Conservation (phyloP, 164 flowering plant genomes). For the Liriodendron chinense region DNA sequence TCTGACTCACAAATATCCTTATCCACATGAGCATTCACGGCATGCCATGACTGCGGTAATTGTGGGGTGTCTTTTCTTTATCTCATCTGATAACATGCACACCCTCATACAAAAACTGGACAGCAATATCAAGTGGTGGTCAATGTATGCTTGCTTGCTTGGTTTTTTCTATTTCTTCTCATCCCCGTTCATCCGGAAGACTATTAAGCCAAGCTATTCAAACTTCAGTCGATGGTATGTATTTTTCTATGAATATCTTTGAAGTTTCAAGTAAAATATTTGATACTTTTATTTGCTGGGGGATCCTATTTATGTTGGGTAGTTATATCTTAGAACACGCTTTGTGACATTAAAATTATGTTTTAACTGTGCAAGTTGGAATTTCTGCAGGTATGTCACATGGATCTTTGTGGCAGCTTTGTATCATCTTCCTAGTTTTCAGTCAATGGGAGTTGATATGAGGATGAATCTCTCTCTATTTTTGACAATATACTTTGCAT, state of each 20-base stretch:
- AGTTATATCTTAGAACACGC: too few relatives aligned
- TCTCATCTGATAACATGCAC: constrained; percentile 92
- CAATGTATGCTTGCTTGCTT: constrained; percentile 88
- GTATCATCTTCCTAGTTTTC: constrained; percentile 98
- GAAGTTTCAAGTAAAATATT: background rate
- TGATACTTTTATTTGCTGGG: too few relatives aligned
- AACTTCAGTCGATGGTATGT: constrained; percentile 94
- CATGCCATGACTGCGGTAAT: constrained; percentile 90
- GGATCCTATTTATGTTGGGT: too few relatives aligned
- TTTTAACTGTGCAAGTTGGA: constrained; percentile 3
- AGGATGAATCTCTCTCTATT: constrained; percentile 97
- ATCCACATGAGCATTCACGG: constrained; percentile 96
- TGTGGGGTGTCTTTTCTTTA: constrained; percentile 90
- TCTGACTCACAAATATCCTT: constrained; percentile 71
- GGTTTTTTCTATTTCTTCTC: constrained; percentile 99
- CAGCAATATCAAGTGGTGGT: constrained; percentile 96
- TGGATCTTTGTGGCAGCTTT: constrained; percentile 95
- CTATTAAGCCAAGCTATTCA: constrained; percentile 92
- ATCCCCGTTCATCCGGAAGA: constrained; percentile 92
- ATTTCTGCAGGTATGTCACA: constrained; percentile 70
- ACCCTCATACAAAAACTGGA: constrained; percentile 87
- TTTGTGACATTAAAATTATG: too few relatives aligned
- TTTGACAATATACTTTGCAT: constrained; percentile 74
- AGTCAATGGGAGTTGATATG: constrained; percentile 98
- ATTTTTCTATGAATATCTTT: background rate